Base-by-base conservation (phyloP, 2,329 filamentous ascomycete species). In the Cytospora paraplurivora region DNA sequence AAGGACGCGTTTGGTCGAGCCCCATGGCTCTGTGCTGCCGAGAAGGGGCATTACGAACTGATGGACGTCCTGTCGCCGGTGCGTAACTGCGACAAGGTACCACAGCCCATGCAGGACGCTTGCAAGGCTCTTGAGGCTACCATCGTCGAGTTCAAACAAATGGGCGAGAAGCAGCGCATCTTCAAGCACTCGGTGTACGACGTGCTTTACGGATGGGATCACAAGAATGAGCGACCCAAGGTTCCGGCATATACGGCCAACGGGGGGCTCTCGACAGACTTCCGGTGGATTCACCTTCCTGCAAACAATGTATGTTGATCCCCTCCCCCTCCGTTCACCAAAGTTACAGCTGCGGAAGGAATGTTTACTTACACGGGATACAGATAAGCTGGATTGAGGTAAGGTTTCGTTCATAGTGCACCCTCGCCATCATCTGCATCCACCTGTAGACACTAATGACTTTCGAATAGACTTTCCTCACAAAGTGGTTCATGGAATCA, bases 401-500 rank as follows among this genome's bases (percentile, higher is more conserved):
- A 47, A 4, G n/a, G 8, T 12, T 47, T 21, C 44, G 21, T 10
- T 27, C 27, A 27, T 10, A 11, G n/a, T 7, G n/a, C 8, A 17
- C 15, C 44, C n/a, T 83, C 56, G 85, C 83, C 65, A 27, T 4
- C 27, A 27, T 27, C 4, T 4, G 80, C 85, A 63, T 80, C 78
- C 55, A 83, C 81, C 17, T 53, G n/a, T 34, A 27, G 15, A 21
- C 4, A 47, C 44, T 47, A 19, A 44, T 47, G 11, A 44, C 7
- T 19, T 17, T 47, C n/a, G 10, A 47, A 47, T 8, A 47, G 75
- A 74, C 85, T 0, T 74, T 89, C 2, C 74, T 88, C n/a, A 84
- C 85, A 0, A 88, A 88, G 67, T 81, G 80, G 19, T 88, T 88
- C 67, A 83, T 88, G 35, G 86, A 89, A 71, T 83, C 85, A 37